Evolutionary conservation across 164 flowering plant species (phyloP).

Genomic region (Kingdonia uniflora): DNA sequence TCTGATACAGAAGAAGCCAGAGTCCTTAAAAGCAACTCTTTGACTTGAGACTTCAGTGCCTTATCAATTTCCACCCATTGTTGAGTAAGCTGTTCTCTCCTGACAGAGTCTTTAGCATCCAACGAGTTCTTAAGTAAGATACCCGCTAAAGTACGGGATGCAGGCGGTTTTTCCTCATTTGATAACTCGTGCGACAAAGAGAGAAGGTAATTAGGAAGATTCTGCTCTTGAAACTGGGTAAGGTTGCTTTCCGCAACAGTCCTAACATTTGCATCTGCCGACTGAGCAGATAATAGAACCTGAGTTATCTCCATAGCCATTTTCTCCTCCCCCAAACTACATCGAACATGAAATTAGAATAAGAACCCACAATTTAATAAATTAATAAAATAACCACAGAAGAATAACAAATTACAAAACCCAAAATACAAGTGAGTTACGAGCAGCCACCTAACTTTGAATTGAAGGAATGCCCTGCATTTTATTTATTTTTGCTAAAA

Average conservation of each 20-base stretch:
- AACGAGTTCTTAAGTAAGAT: conserved; percentile 66
- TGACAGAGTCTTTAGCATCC: conserved; percentile 59
- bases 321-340: too few species aligned
- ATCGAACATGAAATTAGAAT: too few species aligned
- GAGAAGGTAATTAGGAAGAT: conserved; percentile 45
- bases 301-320: conserved; percentile 82
- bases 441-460: too few species aligned
- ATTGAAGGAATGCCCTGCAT: too few species aligned
- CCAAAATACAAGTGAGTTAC: too few species aligned
- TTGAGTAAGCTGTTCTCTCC: conserved; percentile 43
- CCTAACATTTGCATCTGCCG: conserved; percentile 51
- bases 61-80: conserved; percentile 55
- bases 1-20: conserved; percentile 50
- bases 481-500: too few species aligned
- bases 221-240: conserved; percentile 61
- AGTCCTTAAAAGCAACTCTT: conserved; percentile 47
- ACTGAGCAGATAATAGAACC: conserved; percentile 59
- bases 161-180: conserved; percentile 59
- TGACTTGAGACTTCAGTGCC: conserved; percentile 45
- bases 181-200: conserved; percentile 63
- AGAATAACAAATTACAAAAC: too few species aligned
- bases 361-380: too few species aligned
- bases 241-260: conserved; percentile 52
- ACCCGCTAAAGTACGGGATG: conserved; percentile 70
- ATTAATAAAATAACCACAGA: too few species aligned